Base-by-base conservation (phyloP, 2,329 filamentous ascomycete species). In the Aspergillus pseudonomiae region DNA sequence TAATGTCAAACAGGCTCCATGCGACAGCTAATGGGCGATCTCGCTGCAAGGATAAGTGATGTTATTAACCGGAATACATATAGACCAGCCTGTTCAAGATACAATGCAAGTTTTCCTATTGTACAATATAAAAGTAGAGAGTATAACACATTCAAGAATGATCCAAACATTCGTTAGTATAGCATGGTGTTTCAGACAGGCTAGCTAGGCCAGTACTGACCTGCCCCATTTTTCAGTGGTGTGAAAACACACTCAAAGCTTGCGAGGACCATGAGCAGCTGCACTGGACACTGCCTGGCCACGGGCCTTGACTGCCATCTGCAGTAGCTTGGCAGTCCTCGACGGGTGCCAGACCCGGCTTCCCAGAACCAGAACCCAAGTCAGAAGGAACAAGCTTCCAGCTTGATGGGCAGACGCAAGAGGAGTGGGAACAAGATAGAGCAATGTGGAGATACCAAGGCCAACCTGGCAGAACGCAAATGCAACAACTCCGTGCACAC, bases 341-440 rank as follows among this genome's bases (percentile, higher is more conserved):
- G 84, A 88, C 1, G 93, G 91, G 59, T 94, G 84, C 80, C 91
- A 91, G 61, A 96, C 79, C 46, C 93, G 85, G 71, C 90, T 93
- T 12, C 91, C 92, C 43, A 97, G 82, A 1, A 97, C 85, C 26
- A 97, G 82, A 0, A 90, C 90, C 52, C 92, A 93, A 0, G 92
- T 96, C 65, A 99, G 80, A 24, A 99, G 82, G 2, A 92, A 92
- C 69, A 99, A 80, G 64, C 90, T 92, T 45, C 95, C 94, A 2
- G 95, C 95, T 80, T 99, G 95, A 78, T 99, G 95, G 9, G 92
- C 89, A 3, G 94, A 93, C 0, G 94, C 95, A 11, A 99, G 82
- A 66, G 91, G 90, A 2, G 90, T 91, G 5, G 96, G 95, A 0
- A 99, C 94, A 77, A 99, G 89, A 81, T 97, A 98, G 72, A 97